A percentile compares a stretch with the other conserved stretches of the same genome.
phyloP scores from a whole-genome alignment of 108 stramenopile species.

The Epithemia pelagica region DNA sequence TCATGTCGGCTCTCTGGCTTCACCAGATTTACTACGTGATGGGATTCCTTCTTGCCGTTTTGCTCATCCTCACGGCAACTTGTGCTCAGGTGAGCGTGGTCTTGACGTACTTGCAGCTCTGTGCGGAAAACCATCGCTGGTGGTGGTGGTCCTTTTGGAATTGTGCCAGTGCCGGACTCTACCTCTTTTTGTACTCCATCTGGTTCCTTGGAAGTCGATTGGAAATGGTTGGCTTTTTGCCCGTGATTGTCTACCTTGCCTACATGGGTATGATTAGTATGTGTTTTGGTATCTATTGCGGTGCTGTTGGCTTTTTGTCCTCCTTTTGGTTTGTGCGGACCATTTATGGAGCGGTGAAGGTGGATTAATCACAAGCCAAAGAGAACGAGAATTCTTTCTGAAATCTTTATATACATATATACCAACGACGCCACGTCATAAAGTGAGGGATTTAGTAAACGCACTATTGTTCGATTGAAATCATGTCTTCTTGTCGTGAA shows the following conservation, averaged over 20 bases:
- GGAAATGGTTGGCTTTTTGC: conserved; percentile 76
- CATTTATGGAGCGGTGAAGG: conserved; percentile 49
- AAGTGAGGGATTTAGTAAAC: too few relatives aligned
- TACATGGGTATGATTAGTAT: conserved; percentile 95
- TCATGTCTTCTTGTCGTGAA: too few relatives aligned
- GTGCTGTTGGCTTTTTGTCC: conserved; percentile 81
- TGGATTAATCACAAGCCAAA: conserved; percentile 30
- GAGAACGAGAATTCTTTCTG: too few relatives aligned
- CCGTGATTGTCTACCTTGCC: conserved; percentile 90
- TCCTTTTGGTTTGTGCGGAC: conserved; percentile 63
- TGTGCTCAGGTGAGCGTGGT: conserved; percentile 95
- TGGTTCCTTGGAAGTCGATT: conserved; percentile 88
- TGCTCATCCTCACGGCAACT: conserved; percentile 88
- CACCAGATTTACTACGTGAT: conserved; percentile 98
- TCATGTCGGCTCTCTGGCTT: conserved; percentile 95
- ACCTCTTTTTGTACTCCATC: conserved; percentile 91
- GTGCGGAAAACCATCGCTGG: conserved; percentile 97
- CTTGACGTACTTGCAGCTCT: conserved; percentile 96
- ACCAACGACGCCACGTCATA: too few relatives aligned
- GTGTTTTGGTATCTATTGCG: conserved; percentile 85
- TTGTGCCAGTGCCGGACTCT: conserved; percentile 85
- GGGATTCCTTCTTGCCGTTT: conserved; percentile 91
- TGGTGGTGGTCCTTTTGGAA: conserved; percentile 98
- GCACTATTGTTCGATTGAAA: too few relatives aligned
- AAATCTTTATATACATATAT: too few relatives aligned